Percentiles rank a stretch among this genome's conserved stretches.
phyloP scores from a whole-genome alignment of 2,329 filamentous ascomycete species.

The Penicillium sp. region DNA sequence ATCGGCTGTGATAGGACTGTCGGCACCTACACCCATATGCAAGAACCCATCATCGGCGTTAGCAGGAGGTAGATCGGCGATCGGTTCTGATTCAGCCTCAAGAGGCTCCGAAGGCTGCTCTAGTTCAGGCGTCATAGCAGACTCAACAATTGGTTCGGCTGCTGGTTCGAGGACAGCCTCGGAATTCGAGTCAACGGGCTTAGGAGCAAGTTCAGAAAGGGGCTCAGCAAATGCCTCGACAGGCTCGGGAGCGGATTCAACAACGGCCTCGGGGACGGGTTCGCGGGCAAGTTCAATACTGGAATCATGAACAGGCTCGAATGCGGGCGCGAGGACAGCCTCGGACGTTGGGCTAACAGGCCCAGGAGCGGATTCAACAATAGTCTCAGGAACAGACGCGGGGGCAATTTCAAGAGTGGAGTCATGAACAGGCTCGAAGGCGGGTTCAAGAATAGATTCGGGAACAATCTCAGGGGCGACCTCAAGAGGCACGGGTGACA shows the following conservation, averaged over 20 bases:
- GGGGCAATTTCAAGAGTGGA: neutral
- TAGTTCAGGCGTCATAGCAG: neutral
- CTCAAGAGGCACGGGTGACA: neutral
- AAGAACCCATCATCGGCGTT: constrained; percentile 19
- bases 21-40: constrained; percentile 14
- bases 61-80: constrained; percentile 19
- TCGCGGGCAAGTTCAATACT: neutral
- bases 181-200: neutral
- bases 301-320: neutral
- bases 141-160: neutral
- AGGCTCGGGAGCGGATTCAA: neutral
- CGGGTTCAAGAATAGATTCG: constrained; percentile 7
- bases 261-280: constrained; percentile 13
- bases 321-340: neutral
- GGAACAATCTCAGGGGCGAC: constrained; percentile 6
- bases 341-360: neutral
- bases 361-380: neutral
- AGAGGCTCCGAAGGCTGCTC: constrained; percentile 4
- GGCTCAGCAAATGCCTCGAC: constrained; percentile 8
- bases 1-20: constrained; percentile 13
- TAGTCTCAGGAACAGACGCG: constrained; percentile 14
- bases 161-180: neutral
- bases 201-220: constrained; percentile 1
- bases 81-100: constrained; percentile 24
- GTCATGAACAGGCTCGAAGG: neutral